phyloP scores from a whole-genome alignment of 441 rosid species.

The Oxalis stricta region DNA sequence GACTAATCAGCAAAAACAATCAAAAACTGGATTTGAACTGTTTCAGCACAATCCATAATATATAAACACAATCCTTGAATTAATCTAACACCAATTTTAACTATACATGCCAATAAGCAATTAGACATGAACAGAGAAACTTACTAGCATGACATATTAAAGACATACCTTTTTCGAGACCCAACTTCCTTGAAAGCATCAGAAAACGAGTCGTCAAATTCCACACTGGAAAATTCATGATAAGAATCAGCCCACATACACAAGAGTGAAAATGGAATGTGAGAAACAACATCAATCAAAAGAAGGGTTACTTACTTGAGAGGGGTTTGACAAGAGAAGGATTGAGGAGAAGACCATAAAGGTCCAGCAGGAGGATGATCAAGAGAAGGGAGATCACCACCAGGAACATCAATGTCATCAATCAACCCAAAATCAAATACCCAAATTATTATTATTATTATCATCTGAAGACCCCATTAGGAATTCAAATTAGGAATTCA shows the following conservation, averaged over 20 bases:
- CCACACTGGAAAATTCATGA: slow-evolving; percentile 25
- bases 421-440: slow-evolving; percentile 29
- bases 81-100: background rate
- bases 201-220: slow-evolving; percentile 30
- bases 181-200: slow-evolving; percentile 25
- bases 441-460: slow-evolving; percentile 32
- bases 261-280: background rate
- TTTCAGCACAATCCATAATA: too few species aligned
- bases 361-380: slow-evolving; percentile 14
- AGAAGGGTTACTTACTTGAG: slow-evolving; percentile 17
- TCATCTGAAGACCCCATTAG: slow-evolving; percentile 24
- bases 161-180: slow-evolving; percentile 26
- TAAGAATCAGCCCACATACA: too few species aligned
- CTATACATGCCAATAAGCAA: background rate
- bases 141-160: background rate
- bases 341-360: slow-evolving; percentile 27
- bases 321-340: slow-evolving; percentile 13
- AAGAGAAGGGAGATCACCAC: slow-evolving; percentile 25
- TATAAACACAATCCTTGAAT: too few species aligned
- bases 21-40: too few species aligned
- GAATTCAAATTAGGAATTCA: too few species aligned
- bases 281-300: background rate
- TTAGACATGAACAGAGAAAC: background rate
- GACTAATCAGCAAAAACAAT: background rate
- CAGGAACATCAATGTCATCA: slow-evolving; percentile 30